Percentiles rank a stretch among this genome's conserved stretches.
phyloP scores from a whole-genome alignment of 129 eudicot genomes.

The Daucus carota region DH1_v3.0 NC_030386.2:33252001-33252500 shows the following conservation, averaged over 20 bases:
- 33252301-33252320: conserved; percentile 4
- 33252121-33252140: not conserved
- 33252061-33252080: conserved; percentile 71
- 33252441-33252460: not conserved
- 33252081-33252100: conserved; percentile 56
- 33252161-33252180: not conserved
- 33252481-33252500: not conserved
- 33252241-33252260: conserved; percentile 71
- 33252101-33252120: conserved; percentile 59
- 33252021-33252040: conserved; percentile 80
- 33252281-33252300: conserved; percentile 67
- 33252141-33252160: not conserved
- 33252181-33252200: not conserved
- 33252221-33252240: conserved; percentile 57
- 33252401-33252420: not conserved
- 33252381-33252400: not conserved
- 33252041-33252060: conserved; percentile 86
- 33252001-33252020: not conserved
- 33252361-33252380: not conserved
- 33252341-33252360: not conserved
- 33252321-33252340: not conserved
- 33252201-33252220: not conserved
- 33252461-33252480: not conserved
- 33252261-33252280: conserved; percentile 63
- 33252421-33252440: not conserved